These are phyloP conservation scores for Ogataea saltuana DNA, from an alignment of 805 yeast species.

Conservation along the genomic window DNA sequence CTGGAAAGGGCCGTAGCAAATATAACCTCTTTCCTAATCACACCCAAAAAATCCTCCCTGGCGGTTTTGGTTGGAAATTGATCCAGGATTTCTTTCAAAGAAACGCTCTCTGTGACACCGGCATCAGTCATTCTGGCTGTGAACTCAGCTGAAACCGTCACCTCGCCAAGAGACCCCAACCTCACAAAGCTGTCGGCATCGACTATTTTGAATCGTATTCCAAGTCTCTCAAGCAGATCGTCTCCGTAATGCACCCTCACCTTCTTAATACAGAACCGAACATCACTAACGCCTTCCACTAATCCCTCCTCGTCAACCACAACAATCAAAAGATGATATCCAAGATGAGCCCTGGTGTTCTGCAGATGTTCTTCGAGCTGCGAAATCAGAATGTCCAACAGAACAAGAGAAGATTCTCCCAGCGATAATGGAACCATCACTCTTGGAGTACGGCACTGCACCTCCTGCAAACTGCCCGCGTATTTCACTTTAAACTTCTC, in stretches of 20 bases:
- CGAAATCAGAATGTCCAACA: conserved; percentile 65
- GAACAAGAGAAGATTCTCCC: conserved; percentile 65
- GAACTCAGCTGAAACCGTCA: conserved; percentile 38
- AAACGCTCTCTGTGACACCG: conserved; percentile 12
- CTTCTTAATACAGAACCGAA: background rate
- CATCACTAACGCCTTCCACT: conserved; percentile 14
- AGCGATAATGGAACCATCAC: conserved; percentile 64
- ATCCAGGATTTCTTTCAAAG: conserved; percentile 38
- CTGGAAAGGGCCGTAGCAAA: conserved; percentile 45
- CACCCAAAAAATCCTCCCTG: conserved; percentile 56
- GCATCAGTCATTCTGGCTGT: conserved; percentile 13
- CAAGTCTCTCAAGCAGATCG: conserved; percentile 28
- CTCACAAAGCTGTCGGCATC: conserved; percentile 43
- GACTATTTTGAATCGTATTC: conserved; percentile 42
- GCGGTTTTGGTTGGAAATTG: conserved; percentile 57
- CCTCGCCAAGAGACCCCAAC: conserved; percentile 32
- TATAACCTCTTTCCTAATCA: conserved; percentile 50
- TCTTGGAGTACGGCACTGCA: conserved; percentile 37
- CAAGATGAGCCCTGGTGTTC: conserved; percentile 62
- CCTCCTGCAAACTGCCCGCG: conserved; percentile 38
- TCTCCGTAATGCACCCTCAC: conserved; percentile 19
- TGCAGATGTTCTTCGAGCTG: conserved; percentile 60
- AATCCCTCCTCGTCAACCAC: conserved; percentile 43
- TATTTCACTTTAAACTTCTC: conserved; percentile 74
- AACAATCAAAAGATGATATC: conserved; percentile 60